phyloP scores from a whole-genome alignment of 805 yeast species.

The Tetrapisispora arboricola region DNA sequence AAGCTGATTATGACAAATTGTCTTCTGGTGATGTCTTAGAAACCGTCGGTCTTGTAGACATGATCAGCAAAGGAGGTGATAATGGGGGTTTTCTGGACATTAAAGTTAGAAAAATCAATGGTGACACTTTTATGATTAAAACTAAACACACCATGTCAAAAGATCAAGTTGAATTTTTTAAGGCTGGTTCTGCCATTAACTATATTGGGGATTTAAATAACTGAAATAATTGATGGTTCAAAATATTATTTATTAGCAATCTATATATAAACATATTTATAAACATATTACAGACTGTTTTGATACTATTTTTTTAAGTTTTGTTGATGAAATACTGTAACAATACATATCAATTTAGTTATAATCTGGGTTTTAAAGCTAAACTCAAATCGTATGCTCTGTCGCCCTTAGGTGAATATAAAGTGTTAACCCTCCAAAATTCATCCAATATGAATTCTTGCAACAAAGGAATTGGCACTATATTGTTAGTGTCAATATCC shows the following conservation, averaged over 20 bases:
- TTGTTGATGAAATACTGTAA: too few species aligned
- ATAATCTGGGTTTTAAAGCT: conserved; percentile 23
- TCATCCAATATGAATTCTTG: conserved; percentile 53
- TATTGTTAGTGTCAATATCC: conserved; percentile 20
- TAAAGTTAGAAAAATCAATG: conserved; percentile 64
- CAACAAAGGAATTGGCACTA: conserved; percentile 28
- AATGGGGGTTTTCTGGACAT: conserved; percentile 75
- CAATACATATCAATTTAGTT: too few species aligned
- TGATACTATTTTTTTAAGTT: too few species aligned
- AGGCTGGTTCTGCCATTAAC: conserved; percentile 95
- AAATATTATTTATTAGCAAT: not conserved
- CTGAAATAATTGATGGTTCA: too few species aligned
- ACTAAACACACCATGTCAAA: conserved; percentile 94
- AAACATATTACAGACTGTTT: too few species aligned
- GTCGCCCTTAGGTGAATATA: conserved; percentile 51
- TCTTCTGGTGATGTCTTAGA: conserved; percentile 67
- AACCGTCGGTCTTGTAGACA: conserved; percentile 62
- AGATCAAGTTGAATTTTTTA: conserved; percentile 93
- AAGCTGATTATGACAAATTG: conserved; percentile 76
- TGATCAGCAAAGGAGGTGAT: conserved; percentile 73
- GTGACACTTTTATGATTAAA: conserved; percentile 56
- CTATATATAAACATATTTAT: not conserved
- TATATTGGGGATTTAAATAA: conserved; percentile 50
- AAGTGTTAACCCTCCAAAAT: conserved; percentile 57
- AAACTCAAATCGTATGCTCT: conserved; percentile 68